A percentile compares a stretch with the other conserved stretches of the same genome.
Evolutionary conservation across 805 yeast species (phyloP).

Genomic region (Pichia kluyveri): DNA sequence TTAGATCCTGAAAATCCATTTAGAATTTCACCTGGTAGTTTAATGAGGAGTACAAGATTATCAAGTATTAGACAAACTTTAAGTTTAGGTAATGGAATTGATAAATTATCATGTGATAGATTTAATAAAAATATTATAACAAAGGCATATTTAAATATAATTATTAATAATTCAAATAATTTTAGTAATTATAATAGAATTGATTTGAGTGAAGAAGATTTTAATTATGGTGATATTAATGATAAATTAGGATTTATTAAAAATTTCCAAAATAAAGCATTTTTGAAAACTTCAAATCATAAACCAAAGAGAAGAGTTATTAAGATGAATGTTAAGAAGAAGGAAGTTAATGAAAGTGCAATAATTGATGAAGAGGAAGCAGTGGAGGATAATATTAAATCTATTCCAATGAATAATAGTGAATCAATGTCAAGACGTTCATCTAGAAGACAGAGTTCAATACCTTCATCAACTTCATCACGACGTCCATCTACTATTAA

Average conservation of each 20-base stretch:
- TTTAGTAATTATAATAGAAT: constrained; percentile 22
- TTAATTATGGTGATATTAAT: constrained; percentile 25
- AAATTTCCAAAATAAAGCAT: constrained; percentile 36
- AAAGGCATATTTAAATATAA: constrained; percentile 24
- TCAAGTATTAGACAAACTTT: constrained; percentile 74
- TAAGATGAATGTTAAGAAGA: constrained; percentile 14
- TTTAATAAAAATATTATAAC: constrained; percentile 26
- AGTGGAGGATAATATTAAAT: too few species aligned
- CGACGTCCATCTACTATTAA: neutral
- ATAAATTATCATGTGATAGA: constrained; percentile 23
- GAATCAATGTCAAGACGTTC: too few species aligned
- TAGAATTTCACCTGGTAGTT: constrained; percentile 50
- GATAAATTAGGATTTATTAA: constrained; percentile 33
- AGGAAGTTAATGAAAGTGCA: neutral
- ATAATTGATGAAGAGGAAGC: constrained; percentile 18
- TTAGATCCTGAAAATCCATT: constrained; percentile 53
- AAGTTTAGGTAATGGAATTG: constrained; percentile 38
- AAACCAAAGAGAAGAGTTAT: constrained; percentile 24
- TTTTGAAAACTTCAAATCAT: constrained; percentile 23
- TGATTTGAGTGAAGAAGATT: constrained; percentile 24
- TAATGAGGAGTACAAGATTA: constrained; percentile 58
- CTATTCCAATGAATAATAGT: too few species aligned
- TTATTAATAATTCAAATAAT: constrained; percentile 19
- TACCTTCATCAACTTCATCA: too few species aligned
- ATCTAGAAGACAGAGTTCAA: too few species aligned